A percentile compares a stretch with the other conserved stretches of the same genome.
Evolutionary conservation across 2,329 filamentous ascomycete genomes (phyloP).

Genomic region (Epichloe hybrida): DNA sequence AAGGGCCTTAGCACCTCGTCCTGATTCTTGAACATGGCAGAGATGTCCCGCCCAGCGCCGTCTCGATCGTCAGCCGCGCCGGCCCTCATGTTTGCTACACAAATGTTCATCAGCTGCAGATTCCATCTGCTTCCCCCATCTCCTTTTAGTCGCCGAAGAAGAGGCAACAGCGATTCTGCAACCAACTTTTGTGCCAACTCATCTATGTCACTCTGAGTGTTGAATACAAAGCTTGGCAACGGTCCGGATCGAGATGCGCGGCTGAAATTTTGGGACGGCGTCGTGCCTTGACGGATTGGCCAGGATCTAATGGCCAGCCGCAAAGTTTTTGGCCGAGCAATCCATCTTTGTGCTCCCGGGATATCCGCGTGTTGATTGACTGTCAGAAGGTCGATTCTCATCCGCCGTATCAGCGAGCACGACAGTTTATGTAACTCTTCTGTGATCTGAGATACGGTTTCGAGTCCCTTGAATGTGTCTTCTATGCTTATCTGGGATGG

Average conservation of each 20-base stretch:
- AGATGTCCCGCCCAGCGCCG: conserved; percentile 61
- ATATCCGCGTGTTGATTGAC: conserved; percentile 26
- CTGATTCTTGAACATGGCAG: conserved; percentile 68
- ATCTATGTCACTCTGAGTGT: conserved; percentile 42
- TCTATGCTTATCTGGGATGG: conserved; percentile 90
- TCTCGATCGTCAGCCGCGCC: conserved; percentile 35
- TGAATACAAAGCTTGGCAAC: conserved; percentile 63
- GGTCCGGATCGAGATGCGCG: conserved; percentile 64
- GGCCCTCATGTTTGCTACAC: conserved; percentile 69
- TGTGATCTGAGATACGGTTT: conserved; percentile 47
- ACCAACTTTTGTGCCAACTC: conserved; percentile 55
- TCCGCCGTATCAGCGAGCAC: conserved; percentile 58
- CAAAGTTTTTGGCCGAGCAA: conserved; percentile 68
- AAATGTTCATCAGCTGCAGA: conserved; percentile 72
- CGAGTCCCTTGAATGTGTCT: conserved; percentile 69
- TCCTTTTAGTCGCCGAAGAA: conserved; percentile 63
- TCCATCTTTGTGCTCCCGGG: conserved; percentile 40
- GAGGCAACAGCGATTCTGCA: conserved; percentile 49
- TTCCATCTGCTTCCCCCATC: conserved; percentile 59
- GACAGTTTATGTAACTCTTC: conserved; percentile 58
- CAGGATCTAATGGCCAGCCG: conserved; percentile 64
- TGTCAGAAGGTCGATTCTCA: conserved; percentile 62
- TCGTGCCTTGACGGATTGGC: conserved; percentile 19
- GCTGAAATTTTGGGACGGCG: conserved; percentile 44
- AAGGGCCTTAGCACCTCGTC: conserved; percentile 56